A percentile compares a stretch with the other conserved stretches of the same genome.
Evolutionary conservation across 768 basidiomycete genomes (phyloP).

Genomic region (Boletellus ananas): DNA sequence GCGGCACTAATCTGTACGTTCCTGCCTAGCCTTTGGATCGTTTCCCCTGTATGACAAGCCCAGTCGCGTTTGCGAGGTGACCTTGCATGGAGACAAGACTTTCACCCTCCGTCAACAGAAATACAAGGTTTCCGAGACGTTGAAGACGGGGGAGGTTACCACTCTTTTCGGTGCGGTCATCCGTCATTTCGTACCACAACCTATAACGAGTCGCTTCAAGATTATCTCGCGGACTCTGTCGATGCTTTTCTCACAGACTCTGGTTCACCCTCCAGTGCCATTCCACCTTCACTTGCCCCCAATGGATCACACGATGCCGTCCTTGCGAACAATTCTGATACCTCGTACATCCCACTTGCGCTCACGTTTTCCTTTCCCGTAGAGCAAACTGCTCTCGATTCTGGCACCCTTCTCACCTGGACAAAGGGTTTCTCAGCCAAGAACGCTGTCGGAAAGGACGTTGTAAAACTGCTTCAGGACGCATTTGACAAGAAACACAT

Average conservation of each 20-base stretch:
- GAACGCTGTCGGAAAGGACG: conserved; percentile 85
- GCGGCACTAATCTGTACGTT: conserved; percentile 93
- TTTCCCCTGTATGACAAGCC: conserved; percentile 1
- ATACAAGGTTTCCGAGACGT: conserved; percentile 89
- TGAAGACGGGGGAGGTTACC: conserved; percentile 90
- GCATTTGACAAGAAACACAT: conserved; percentile 91
- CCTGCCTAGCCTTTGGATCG: not conserved
- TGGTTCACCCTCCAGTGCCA: conserved; percentile 24
- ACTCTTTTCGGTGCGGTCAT: conserved; percentile 71
- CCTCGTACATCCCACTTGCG: conserved; percentile 64
- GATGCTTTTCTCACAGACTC: conserved; percentile 82
- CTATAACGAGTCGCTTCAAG: conserved; percentile 39
- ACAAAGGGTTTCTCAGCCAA: conserved; percentile 95
- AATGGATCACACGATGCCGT: conserved; percentile 11
- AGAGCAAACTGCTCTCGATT: conserved; percentile 89
- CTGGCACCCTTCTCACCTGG: conserved; percentile 90
- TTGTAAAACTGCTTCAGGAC: conserved; percentile 86
- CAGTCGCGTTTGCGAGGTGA: conserved; percentile 93
- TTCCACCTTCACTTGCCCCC: conserved; percentile 26
- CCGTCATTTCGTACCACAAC: not conserved
- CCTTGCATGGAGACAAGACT: conserved; percentile 83
- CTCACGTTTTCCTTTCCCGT: conserved; percentile 98
- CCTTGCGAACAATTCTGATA: conserved; percentile 26
- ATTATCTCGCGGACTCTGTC: conserved; percentile 96
- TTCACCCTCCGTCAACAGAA: conserved; percentile 93